These are phyloP conservation scores for Knoxdaviesia capensis DNA, from an alignment of 2,329 filamentous ascomycete genomes.

Conservation along the genomic window DNA sequence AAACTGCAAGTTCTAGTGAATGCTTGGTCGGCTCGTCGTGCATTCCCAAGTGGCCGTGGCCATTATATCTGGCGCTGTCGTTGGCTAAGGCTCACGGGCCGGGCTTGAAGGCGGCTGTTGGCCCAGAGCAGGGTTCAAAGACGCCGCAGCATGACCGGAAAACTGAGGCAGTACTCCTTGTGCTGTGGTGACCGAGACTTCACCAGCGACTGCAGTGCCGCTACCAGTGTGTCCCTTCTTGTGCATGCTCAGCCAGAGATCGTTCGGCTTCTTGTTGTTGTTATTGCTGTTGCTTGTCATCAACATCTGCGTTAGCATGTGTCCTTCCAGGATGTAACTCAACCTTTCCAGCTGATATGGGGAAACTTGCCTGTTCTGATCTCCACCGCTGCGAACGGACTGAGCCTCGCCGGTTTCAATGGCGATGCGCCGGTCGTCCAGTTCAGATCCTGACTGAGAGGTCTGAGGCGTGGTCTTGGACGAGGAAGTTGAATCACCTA, in stretches of 20 bases:
- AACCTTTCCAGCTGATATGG: background rate
- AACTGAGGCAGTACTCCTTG: conserved; percentile 34
- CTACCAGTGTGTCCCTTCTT: conserved; percentile 28
- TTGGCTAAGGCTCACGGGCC: too few relatives aligned
- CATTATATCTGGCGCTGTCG: too few relatives aligned
- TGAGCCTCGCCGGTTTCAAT: background rate
- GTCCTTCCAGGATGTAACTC: background rate
- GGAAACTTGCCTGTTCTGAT: background rate
- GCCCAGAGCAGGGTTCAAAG: conserved; percentile 17
- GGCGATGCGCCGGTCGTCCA: background rate
- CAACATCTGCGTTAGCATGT: background rate
- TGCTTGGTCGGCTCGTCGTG: too few relatives aligned
- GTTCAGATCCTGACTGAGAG: too few relatives aligned
- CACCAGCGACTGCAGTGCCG: conserved; percentile 21
- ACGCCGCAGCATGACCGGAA: conserved; percentile 29
- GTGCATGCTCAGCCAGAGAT: conserved; percentile 28
- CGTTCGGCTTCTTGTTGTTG: conserved; percentile 12
- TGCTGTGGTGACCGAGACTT: conserved; percentile 31
- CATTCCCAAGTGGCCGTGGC: too few relatives aligned
- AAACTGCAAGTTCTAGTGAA: too few relatives aligned
- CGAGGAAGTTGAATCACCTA: too few relatives aligned
- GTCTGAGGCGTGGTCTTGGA: too few relatives aligned
- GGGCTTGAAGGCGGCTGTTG: too few relatives aligned
- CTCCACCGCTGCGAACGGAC: background rate
- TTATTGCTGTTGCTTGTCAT: conserved; percentile 12